phyloP scores from a whole-genome alignment of 257 asterid species.

The Solanum sitiens region DNA sequence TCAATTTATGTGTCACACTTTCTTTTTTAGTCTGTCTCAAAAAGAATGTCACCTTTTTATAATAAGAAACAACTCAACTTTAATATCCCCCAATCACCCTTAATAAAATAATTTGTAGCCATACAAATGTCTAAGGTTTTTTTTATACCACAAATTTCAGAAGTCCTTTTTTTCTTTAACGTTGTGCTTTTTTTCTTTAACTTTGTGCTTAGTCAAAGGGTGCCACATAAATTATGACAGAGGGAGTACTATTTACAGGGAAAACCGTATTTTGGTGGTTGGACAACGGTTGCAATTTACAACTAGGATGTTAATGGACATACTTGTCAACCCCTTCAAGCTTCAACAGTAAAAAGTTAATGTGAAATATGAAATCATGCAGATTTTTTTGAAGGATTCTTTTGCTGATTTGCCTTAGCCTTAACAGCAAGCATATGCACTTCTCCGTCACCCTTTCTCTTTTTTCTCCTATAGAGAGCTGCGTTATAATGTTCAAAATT shows the following conservation, averaged over 20 bases:
- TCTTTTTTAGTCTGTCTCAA: not conserved
- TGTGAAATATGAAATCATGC: not conserved
- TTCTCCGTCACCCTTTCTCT: not conserved
- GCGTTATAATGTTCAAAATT: not conserved
- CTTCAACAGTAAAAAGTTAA: not conserved
- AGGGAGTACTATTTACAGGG: not conserved
- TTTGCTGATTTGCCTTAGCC: not conserved
- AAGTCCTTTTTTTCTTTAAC: not conserved
- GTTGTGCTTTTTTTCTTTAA: not conserved
- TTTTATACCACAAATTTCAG: not conserved
- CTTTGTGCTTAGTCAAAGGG: not conserved
- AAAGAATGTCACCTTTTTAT: not conserved
- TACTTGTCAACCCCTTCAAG: not conserved
- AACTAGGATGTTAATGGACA: not conserved
- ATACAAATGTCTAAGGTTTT: not conserved
- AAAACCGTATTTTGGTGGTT: not conserved
- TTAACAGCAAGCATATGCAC: not conserved
- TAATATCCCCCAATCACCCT: not conserved
- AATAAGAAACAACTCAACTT: not conserved
- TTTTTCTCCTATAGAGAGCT: not conserved
- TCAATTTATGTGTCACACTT: not conserved
- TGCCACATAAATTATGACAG: not conserved
- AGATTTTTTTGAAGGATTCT: not conserved
- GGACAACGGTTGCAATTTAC: not conserved
- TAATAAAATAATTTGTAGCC: not conserved